These are phyloP conservation scores for Septoria linicola DNA, from an alignment of 2,329 filamentous ascomycete genomes.

Conservation along the genomic window DNA sequence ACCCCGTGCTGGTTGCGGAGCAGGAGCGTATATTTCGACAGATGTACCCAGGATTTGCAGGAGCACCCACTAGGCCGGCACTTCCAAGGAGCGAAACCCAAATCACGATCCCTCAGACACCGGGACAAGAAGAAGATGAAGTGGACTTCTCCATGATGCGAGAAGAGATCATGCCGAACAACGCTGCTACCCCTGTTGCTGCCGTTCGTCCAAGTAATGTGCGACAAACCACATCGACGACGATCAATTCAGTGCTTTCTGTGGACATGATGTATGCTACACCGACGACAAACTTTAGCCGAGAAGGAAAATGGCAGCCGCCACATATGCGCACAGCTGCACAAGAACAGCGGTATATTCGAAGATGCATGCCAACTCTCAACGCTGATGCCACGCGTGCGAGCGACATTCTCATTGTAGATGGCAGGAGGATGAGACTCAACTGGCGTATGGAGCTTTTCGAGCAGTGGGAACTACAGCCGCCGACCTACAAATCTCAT, in stretches of 20 bases:
- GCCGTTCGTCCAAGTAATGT: conserved; percentile 25
- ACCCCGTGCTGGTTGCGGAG: conserved; percentile 46
- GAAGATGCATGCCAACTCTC: conserved; percentile 49
- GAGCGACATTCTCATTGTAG: conserved; percentile 46
- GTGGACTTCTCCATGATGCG: conserved; percentile 37
- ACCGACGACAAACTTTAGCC: conserved; percentile 34
- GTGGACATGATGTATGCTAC: conserved; percentile 38
- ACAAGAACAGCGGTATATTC: conserved; percentile 47
- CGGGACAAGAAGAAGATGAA: conserved; percentile 38
- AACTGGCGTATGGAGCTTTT: conserved; percentile 46
- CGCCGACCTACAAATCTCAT: conserved; percentile 46
- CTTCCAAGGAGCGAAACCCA: conserved; percentile 13
- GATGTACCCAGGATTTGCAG: conserved; percentile 47
- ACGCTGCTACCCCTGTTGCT: conserved; percentile 7
- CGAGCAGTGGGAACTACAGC: conserved; percentile 43
- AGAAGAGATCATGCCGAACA: conserved; percentile 31
- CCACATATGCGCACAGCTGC: conserved; percentile 37
- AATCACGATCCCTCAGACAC: conserved; percentile 19
- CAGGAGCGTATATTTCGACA: conserved; percentile 50
- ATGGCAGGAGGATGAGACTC: conserved; percentile 46
- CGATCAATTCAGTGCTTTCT: conserved; percentile 27
- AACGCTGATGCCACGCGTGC: conserved; percentile 46
- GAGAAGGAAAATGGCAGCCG: conserved; percentile 38
- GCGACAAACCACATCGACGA: conserved; percentile 32
- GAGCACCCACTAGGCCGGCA: conserved; percentile 9